Evolutionary conservation across 2,329 filamentous ascomycete genomes (phyloP).

Genomic region (Pyrenophora teres): DNA sequence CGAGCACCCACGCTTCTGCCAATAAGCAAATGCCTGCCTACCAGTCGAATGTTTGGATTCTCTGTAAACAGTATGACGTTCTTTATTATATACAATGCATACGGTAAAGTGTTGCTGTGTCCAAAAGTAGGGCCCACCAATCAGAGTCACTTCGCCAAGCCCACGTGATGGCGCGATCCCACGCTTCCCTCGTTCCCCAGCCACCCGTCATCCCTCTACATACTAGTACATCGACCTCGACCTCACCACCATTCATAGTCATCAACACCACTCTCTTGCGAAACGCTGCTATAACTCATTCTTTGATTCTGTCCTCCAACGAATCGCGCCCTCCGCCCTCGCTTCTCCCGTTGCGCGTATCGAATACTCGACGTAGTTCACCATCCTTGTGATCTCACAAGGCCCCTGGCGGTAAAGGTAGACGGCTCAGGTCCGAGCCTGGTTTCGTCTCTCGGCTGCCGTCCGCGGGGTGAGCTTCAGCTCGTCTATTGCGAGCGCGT

Average conservation of each 20-base stretch:
- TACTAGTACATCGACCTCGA: not conserved
- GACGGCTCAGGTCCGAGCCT: slow-evolving; percentile 9
- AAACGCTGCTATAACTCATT: not conserved
- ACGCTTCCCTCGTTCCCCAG: too few relatives aligned
- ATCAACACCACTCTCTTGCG: not conserved
- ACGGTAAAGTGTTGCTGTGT: too few relatives aligned
- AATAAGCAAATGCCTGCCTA: too few relatives aligned
- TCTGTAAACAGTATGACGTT: too few relatives aligned
- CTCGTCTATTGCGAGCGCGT: slow-evolving; percentile 9
- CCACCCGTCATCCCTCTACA: too few relatives aligned
- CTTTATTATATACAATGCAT: too few relatives aligned
- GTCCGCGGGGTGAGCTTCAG: slow-evolving; percentile 14
- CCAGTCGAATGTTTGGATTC: too few relatives aligned
- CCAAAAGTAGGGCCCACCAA: too few relatives aligned
- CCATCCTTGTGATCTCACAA: slow-evolving; percentile 19
- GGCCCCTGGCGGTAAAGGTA: slow-evolving; percentile 16
- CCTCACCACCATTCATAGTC: not conserved
- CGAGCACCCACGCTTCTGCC: too few relatives aligned
- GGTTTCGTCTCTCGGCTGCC: slow-evolving; percentile 12
- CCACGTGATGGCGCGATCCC: too few relatives aligned
- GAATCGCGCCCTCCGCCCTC: not conserved
- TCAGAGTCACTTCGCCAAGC: too few relatives aligned
- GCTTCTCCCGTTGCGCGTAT: slow-evolving; percentile 14
- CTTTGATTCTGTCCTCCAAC: not conserved
- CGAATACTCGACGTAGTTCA: slow-evolving; percentile 14